Percentiles rank a stretch among this genome's conserved stretches.
These are phyloP conservation scores for Straminergon stramineum DNA, from an alignment of 225 moss, liverwort and hornwort genomes.

Conservation along the genomic window DNA sequence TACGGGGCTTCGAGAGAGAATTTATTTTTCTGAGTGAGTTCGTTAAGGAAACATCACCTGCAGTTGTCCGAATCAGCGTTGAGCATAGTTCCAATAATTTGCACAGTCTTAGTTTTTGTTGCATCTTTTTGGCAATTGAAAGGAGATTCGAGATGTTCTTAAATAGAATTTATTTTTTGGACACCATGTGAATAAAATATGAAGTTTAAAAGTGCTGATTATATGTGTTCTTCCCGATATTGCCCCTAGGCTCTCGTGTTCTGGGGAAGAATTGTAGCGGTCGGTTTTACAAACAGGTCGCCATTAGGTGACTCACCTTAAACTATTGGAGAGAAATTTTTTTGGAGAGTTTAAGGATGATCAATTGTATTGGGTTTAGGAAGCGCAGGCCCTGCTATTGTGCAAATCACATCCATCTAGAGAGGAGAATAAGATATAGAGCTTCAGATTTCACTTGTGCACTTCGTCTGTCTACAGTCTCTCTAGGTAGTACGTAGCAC, in stretches of 20 bases:
- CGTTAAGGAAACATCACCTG: not conserved
- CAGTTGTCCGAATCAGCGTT: not conserved
- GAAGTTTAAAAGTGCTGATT: not conserved
- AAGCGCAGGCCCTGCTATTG: not conserved
- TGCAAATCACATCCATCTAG: not conserved
- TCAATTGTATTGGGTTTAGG: not conserved
- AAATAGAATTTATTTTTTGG: not conserved
- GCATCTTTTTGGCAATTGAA: not conserved
- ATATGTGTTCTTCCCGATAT: not conserved
- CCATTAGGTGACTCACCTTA: not conserved
- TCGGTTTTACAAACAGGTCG: not conserved
- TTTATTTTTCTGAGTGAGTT: not conserved
- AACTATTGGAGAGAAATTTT: not conserved
- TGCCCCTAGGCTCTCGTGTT: not conserved
- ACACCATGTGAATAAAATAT: not conserved
- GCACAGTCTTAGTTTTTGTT: not conserved
- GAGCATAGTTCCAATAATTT: not conserved
- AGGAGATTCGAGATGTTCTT: not conserved
- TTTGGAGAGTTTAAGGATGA: not conserved
- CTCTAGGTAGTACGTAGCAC: not conserved
- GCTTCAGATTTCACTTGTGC: not conserved
- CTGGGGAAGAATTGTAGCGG: not conserved
- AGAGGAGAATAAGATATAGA: not conserved
- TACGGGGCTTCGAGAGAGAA: not conserved
- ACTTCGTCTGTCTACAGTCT: not conserved